Evolutionary conservation across 495 filamentous ascomycete genomes (phyloP), one percentile per base, ranked within the genome.

Genomic region (Aspergillus nanangensis): DNA sequence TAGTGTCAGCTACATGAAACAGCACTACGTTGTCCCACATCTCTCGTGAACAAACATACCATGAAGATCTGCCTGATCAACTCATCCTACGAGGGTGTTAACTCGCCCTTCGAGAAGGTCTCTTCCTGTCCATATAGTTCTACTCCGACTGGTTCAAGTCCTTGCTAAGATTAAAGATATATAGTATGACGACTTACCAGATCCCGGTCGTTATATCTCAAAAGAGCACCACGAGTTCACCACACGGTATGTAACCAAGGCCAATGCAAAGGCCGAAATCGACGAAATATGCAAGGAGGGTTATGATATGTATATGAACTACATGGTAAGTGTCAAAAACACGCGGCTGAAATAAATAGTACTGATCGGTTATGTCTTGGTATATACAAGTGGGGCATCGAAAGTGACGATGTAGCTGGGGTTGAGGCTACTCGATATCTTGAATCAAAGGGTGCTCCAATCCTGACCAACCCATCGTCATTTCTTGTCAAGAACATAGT

Each of bases 211-310:
- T 19, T 38, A 38, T 19, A 38, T 38, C 8, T 20, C 36, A 11
- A n/a, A 20, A 8, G 17, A 5, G 4, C 36, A 18, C 5, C 36
- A 38, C 17, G 5, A 38, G 14, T 38, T 38, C 17, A 7, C 10
- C 5, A 38, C 36, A 5, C 14, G 17, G 11, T 38, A 38, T 19
- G 17, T 38, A 9, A 38, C 13, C 36, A 20, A 38, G 21, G 5
- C 36, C 5, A 19, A 20, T 13, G 36, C 36, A 5, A 18, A 38
- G 21, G 36, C 36, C n/a, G 10, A 38, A 4, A 38, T 38, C 36
- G 36, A 38, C 18, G 36, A 17, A 38, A 38, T 38, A 5, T 38
- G 36, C 36, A 38, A 38, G 14, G 8, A 38, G n/a, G 36, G 18
- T 15, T 38, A 18, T 13, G 36, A 38, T 13, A 38, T 38, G 36